Evolutionary conservation across 371 early-diverging fungal species (phyloP), one percentile per base, ranked within the genome.

Genomic region (Lichtheimia ornata): DNA sequence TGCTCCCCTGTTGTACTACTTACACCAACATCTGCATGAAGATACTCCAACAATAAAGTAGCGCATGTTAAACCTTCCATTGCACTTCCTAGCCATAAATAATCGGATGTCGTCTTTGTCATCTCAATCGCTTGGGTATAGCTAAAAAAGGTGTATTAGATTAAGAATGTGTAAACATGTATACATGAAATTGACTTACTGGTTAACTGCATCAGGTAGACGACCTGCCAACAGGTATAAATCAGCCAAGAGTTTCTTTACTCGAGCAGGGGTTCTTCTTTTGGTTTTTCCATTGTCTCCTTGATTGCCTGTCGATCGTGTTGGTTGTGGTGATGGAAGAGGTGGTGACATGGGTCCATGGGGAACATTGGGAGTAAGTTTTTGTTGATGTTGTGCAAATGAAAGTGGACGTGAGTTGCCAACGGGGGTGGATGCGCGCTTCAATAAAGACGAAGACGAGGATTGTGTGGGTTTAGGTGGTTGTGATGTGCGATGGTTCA

Each of bases 81-180:
- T 0, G 92, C 87, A 54, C 91, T 82, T n/a, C 85, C 92, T 30
- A 87, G 81, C 94, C 94, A 94, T 51, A 89, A 70, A 66, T 73
- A 88, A 68, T 94, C 94, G 3, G 77, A 74, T 49, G 78, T 85
- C 12, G 77, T 64, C 62, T 87, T 88, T 54, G 91, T 76, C 45
- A 77, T 71, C 12, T 93, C 94, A 20, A 92, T 85, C 5, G 91
- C 90, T 42, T 79, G 65, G 22, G 79, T 72, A 62, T 86, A 94
- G 51, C 89, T 90, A 65, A 17, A 17, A 17, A 49, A 2, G 22
- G 6, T 14, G 20, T 15, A 22, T 22, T 27, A 11, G 41, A 53
- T n/a, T 58, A 9, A 56, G 25, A 17, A 7, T 2, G 1, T 12
- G 20, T 4, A 49, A 56, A 55, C 17, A 55, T 55, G 28, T 27